A percentile compares a stretch with the other conserved stretches of the same genome.
Evolutionary conservation across 768 basidiomycete genomes (phyloP).

Genomic region (Trametes maxima): DNA sequence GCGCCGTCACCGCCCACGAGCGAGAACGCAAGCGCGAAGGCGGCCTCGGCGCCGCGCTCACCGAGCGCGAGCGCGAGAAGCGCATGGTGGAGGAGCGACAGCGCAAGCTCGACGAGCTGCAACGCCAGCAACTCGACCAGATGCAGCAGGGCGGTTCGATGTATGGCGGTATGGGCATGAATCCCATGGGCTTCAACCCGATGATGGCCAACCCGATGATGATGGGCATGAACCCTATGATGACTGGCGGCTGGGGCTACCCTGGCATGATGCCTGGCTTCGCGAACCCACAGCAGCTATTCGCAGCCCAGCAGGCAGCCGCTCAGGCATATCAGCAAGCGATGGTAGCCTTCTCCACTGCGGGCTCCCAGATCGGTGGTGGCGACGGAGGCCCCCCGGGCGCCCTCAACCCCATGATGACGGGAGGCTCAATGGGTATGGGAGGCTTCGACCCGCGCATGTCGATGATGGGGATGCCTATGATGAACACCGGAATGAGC

Average conservation of each 20-base stretch:
- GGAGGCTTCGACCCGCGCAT: slow-evolving; percentile 67
- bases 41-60: slow-evolving; percentile 91
- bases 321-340: slow-evolving; percentile 88
- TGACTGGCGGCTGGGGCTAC: slow-evolving; percentile 57
- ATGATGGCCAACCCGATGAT: slow-evolving; percentile 78
- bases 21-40: slow-evolving; percentile 93
- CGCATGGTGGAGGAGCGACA: slow-evolving; percentile 91
- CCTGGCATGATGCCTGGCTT: slow-evolving; percentile 56
- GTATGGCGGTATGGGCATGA: slow-evolving; percentile 56
- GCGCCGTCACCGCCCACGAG: slow-evolving; percentile 95
- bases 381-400: slow-evolving; percentile 47
- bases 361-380: slow-evolving; percentile 74
- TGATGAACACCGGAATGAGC: slow-evolving; percentile 59
- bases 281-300: slow-evolving; percentile 73
- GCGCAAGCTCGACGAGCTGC: slow-evolving; percentile 88
- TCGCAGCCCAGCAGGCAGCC: slow-evolving; percentile 83
- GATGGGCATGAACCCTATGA: slow-evolving; percentile 58
- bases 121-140: slow-evolving; percentile 87
- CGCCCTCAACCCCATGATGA: slow-evolving; percentile 59
- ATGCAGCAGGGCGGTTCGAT: slow-evolving; percentile 79
- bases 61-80: slow-evolving; percentile 93
- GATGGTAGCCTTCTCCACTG: slow-evolving; percentile 78
- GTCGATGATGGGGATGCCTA: slow-evolving; percentile 81
- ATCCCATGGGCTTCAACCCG: slow-evolving; percentile 55
- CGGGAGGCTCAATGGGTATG: slow-evolving; percentile 49